Conservation (phyloP, 108 stramenopile genomes). For the Fragilariopsis cylindrus region DNA sequence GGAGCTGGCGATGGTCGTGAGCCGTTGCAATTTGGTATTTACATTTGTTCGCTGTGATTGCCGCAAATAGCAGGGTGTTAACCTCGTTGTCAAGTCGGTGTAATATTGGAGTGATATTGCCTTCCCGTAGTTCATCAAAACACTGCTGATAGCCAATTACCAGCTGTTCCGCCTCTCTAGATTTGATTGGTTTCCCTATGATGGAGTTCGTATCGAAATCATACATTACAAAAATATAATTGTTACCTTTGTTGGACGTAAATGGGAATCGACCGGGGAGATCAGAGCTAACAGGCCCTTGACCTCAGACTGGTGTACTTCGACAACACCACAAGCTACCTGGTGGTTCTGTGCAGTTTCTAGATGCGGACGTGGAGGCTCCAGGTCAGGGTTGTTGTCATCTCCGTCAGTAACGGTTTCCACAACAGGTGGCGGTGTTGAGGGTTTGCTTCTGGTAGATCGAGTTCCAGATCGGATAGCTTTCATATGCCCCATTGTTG, state of each 20-base stretch:
- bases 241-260: constrained; percentile 17
- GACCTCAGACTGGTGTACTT: neutral
- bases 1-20: constrained; percentile 32
- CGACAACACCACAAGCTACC: too few relatives aligned
- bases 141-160: constrained; percentile 8
- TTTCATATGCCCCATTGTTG: constrained; percentile 33
- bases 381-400: neutral
- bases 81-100: constrained; percentile 37
- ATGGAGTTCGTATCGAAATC: constrained; percentile 42
- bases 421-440: neutral
- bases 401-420: neutral
- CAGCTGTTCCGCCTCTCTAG: neutral
- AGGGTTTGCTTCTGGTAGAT: constrained; percentile 23
- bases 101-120: constrained; percentile 13
- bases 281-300: constrained; percentile 32
- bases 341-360: constrained; percentile 14
- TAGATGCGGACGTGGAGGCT: constrained; percentile 18
- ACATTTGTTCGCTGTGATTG: constrained; percentile 11
- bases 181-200: constrained; percentile 22
- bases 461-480: constrained; percentile 11
- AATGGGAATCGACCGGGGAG: constrained; percentile 42
- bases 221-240: constrained; percentile 38
- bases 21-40: constrained; percentile 50
- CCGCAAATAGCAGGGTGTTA: constrained; percentile 13
- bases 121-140: neutral